phyloP scores from a whole-genome alignment of 176 grass and related monocot genomes.

The Saccharum spontaneum region DNA sequence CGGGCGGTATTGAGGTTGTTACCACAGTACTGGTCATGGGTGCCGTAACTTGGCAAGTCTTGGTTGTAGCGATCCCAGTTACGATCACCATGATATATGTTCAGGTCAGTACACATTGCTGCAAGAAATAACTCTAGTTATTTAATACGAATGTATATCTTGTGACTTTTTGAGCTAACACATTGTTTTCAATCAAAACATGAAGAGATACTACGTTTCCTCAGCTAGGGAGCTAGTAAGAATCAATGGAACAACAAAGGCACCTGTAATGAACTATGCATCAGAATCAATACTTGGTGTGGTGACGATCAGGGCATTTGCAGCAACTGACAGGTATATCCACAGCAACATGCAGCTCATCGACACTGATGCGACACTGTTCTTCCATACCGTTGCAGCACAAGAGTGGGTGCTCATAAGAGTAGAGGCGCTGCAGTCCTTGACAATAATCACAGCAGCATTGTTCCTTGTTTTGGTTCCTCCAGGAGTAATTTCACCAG shows the following conservation, averaged over 20 bases:
- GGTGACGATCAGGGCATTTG: constrained; percentile 75
- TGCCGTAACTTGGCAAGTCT: constrained; percentile 82
- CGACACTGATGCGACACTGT: constrained; percentile 74
- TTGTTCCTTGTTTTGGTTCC: constrained; percentile 81
- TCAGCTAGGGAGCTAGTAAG: constrained; percentile 89
- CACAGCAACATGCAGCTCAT: constrained; percentile 67
- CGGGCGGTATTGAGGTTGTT: constrained; percentile 45
- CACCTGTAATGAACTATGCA: constrained; percentile 90
- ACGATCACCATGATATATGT: constrained; percentile 58
- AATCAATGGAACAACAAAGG: constrained; percentile 95
- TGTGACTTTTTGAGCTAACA: constrained; percentile 11
- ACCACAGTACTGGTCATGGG: constrained; percentile 55
- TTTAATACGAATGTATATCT: constrained; percentile 10
- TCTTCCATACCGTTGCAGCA: constrained; percentile 81
- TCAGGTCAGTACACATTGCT: constrained; percentile 53
- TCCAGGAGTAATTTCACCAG: constrained; percentile 69
- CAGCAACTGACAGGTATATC: constrained; percentile 62
- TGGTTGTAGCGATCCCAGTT: constrained; percentile 77
- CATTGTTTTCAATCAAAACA: constrained; percentile 19
- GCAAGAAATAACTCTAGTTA: neutral
- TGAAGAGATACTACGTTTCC: constrained; percentile 79
- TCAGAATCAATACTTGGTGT: constrained; percentile 76
- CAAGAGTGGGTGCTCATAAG: constrained; percentile 96
- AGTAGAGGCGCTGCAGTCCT: constrained; percentile 76
- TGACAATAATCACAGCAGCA: constrained; percentile 69